A percentile compares a stretch with the other conserved stretches of the same genome.
phyloP scores from a whole-genome alignment of 257 asterid species.

The Solanum arcanum region DNA sequence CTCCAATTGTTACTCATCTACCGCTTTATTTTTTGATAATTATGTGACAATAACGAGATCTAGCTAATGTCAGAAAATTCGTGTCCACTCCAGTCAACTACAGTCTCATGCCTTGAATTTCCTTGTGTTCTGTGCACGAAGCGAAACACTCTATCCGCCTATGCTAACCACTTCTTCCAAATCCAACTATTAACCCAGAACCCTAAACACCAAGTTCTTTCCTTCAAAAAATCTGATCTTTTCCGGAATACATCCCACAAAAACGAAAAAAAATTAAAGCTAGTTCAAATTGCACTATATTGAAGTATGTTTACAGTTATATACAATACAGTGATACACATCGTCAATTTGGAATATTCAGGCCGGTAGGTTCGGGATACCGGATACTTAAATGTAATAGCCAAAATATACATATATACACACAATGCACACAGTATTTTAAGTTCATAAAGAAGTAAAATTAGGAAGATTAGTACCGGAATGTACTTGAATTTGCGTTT shows the following conservation, averaged over 20 bases:
- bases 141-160: neutral
- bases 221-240: neutral
- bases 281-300: neutral
- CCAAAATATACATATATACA: neutral
- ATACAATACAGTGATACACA: neutral
- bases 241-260: neutral
- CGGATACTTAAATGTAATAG: neutral
- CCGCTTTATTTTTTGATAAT: neutral
- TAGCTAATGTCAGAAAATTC: neutral
- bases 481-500: slow-evolving; percentile 70
- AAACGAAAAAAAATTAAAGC: neutral
- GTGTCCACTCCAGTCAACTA: neutral
- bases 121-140: neutral
- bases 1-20: neutral
- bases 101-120: neutral
- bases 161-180: neutral
- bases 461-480: slow-evolving; percentile 51
- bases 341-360: neutral
- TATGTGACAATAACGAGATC: neutral
- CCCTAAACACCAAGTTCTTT: neutral
- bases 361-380: neutral
- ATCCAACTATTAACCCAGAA: neutral
- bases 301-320: neutral
- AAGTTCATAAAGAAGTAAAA: neutral
- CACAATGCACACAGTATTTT: neutral